Evolutionary conservation across 2,329 filamentous ascomycete genomes (phyloP), one percentile per base, ranked within the genome.

Genomic region (Aspergillus glaucus): DNA sequence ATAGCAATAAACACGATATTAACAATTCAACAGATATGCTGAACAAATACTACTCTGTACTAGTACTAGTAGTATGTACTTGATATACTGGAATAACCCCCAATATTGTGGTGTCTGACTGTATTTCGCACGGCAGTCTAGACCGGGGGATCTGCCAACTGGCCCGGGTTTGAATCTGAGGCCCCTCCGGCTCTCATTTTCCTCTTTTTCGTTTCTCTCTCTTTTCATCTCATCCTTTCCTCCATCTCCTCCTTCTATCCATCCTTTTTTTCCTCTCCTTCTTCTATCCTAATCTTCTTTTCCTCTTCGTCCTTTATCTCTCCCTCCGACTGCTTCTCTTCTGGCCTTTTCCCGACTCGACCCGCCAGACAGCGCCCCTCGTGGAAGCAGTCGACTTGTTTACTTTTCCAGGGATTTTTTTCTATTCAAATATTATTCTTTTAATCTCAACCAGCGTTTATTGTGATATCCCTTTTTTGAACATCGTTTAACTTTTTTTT

Each of bases 131-230:
- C 26, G 26, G 26, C 26, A 30, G 56, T 59, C 56, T 60, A 59
- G 56, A 60, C 54, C 51, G 41, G 52, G 52, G 50, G 55, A 60
- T 59, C 56, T 44, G 49, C 51, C 44, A 47, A 43, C 36, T 17
- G 24, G 40, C 26, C 17, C 28, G 24, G 15, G 26, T 45, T 17
- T 34, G 17, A 30, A 30, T 30, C 26, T 30, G 26, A 30, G 26
- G 26, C 43, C 28, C 26, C 43, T 37, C 28, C 48, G 45, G 22
- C 22, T 52, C 52, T 48, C 48, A 47, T 53, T 53, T 47, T 53
- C 52, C 52, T 51, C 41, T 46, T 19, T 41, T 22, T 30, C 37
- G 24, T 42, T 30, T 47, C 40, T 51, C 37, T 37, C 19, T 22
- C 45, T 34, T 32, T 47, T 45, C 42, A 44, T 21, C 32, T 19